Percentiles rank a stretch among this genome's conserved stretches.
These are phyloP conservation scores for Colletotrichum godetiae DNA, from an alignment of 2,329 filamentous ascomycete species.

Conservation along the genomic window DNA sequence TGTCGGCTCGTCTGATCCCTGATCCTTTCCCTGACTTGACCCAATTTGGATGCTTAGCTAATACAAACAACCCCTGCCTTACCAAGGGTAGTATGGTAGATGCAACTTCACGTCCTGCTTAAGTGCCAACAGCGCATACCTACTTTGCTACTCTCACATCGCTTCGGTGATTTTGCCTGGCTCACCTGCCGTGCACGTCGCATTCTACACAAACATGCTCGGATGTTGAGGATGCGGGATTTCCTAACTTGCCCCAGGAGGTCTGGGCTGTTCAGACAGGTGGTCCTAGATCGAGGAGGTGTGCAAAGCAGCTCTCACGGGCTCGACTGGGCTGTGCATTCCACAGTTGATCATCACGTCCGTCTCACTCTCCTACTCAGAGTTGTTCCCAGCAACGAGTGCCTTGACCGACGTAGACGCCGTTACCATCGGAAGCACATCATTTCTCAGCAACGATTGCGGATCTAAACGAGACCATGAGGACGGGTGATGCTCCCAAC, in stretches of 20 bases:
- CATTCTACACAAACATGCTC: neutral
- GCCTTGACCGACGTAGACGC: neutral
- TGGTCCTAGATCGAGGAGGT: neutral
- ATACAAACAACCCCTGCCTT: neutral
- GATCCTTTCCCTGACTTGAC: neutral
- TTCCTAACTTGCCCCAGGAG: neutral
- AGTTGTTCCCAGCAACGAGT: neutral
- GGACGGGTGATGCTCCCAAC: neutral
- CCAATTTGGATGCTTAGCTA: neutral
- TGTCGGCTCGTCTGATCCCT: neutral
- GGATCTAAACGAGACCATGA: neutral
- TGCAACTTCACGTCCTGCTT: neutral
- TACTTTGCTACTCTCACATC: neutral
- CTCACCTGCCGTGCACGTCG: neutral
- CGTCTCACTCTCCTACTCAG: neutral
- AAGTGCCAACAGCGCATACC: neutral
- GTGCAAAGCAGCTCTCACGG: neutral
- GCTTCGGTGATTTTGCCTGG: neutral
- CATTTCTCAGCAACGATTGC: neutral
- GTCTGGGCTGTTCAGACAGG: neutral
- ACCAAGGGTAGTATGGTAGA: neutral
- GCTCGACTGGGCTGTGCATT: slow-evolving; percentile 21
- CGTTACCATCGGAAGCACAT: neutral
- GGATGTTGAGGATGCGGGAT: neutral
- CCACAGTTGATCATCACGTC: neutral